These are phyloP conservation scores for Coniella lustricola DNA, from an alignment of 2,329 filamentous ascomycete genomes.

Conservation along the genomic window DNA sequence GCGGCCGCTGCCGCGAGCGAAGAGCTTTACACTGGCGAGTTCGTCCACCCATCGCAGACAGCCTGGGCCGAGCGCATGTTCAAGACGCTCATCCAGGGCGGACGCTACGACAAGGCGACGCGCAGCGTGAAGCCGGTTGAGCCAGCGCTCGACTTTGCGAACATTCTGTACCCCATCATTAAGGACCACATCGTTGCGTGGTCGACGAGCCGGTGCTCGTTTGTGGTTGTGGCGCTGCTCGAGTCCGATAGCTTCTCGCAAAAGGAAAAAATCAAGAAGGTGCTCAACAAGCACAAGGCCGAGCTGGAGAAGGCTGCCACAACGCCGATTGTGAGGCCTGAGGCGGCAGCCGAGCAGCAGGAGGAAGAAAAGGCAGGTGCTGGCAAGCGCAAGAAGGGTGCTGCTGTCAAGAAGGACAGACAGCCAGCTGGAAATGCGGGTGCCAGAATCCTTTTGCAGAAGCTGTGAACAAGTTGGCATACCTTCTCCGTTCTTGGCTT, in stretches of 20 bases:
- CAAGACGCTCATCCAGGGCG: conserved; percentile 84
- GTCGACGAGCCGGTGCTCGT: conserved; percentile 81
- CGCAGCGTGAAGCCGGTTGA: conserved; percentile 66
- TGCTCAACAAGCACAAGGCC: conserved; percentile 67
- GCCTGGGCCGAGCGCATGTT: conserved; percentile 72
- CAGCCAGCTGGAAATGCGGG: conserved; percentile 52
- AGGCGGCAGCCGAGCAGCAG: conserved; percentile 41
- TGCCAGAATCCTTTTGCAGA: conserved; percentile 53
- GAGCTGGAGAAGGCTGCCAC: conserved; percentile 60
- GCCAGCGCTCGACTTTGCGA: conserved; percentile 72
- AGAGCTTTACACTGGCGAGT: conserved; percentile 29
- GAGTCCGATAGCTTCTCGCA: conserved; percentile 67
- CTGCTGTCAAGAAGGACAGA: conserved; percentile 30
- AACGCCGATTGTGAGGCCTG: conserved; percentile 41
- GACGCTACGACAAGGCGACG: conserved; percentile 69
- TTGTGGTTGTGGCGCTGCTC: conserved; percentile 74
- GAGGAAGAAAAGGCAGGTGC: conserved; percentile 27
- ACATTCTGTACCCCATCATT: conserved; percentile 75
- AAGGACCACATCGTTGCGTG: conserved; percentile 68
- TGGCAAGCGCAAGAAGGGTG: conserved; percentile 38
- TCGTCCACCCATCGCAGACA: conserved; percentile 52
- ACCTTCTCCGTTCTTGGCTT: background rate
- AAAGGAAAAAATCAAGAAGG: conserved; percentile 59
- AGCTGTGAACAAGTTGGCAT: conserved; percentile 31
- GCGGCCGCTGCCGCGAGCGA: conserved; percentile 29